These are phyloP conservation scores for Dipodascus albidus DNA, from an alignment of 805 yeast genomes.

Conservation along the genomic window DNA sequence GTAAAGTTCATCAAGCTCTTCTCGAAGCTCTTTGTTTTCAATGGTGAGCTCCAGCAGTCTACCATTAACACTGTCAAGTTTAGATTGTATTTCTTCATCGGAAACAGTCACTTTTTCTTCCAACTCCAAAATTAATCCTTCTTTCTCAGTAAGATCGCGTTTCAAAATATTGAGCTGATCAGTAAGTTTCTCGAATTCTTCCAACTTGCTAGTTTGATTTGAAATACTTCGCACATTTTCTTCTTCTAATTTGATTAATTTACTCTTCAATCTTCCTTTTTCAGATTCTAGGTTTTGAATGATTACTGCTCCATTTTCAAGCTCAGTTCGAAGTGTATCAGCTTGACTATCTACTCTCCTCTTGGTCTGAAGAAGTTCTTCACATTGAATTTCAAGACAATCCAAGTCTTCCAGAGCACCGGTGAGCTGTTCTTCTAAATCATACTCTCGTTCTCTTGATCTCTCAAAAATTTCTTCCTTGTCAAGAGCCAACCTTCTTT, in stretches of 20 bases:
- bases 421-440: constrained; percentile 22
- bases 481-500: constrained; percentile 32
- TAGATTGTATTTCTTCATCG: constrained; percentile 16
- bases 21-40: constrained; percentile 35
- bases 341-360: constrained; percentile 24
- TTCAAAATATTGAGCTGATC: constrained; percentile 16
- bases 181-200: constrained; percentile 12
- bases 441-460: constrained; percentile 32
- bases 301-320: constrained; percentile 25
- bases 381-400: constrained; percentile 20
- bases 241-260: constrained; percentile 24
- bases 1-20: constrained; percentile 29
- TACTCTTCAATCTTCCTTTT: constrained; percentile 21
- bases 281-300: constrained; percentile 27
- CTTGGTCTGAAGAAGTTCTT: constrained; percentile 25
- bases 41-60: constrained; percentile 29
- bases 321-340: constrained; percentile 24
- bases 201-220: constrained; percentile 9
- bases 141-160: constrained; percentile 19
- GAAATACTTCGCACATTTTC: constrained; percentile 17
- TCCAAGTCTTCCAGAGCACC: constrained; percentile 24
- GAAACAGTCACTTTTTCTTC: constrained; percentile 22
- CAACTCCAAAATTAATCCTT: constrained; percentile 18
- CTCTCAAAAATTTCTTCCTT: constrained; percentile 36
- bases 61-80: constrained; percentile 10